phyloP scores from a whole-genome alignment of 2,329 filamentous ascomycete genomes.

The Epichloe coenophiala region DNA sequence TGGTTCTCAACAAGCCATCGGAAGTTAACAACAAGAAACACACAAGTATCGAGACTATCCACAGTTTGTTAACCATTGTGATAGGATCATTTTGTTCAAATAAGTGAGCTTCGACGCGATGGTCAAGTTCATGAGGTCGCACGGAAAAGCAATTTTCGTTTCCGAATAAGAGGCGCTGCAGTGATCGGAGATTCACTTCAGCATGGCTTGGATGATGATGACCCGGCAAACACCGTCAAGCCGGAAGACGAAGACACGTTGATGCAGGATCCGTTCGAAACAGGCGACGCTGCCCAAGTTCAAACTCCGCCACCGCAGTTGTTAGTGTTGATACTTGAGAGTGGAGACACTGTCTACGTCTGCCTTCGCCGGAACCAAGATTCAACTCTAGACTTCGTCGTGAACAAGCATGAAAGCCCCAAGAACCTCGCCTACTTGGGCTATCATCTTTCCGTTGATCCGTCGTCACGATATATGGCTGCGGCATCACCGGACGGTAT shows the following conservation, averaged over 20 bases:
- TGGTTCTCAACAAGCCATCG: neutral
- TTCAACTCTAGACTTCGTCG: slow-evolving; percentile 44
- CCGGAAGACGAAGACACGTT: slow-evolving; percentile 26
- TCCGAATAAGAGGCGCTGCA: slow-evolving; percentile 64
- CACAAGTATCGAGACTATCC: neutral
- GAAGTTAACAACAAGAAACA: neutral
- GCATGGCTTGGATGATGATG: slow-evolving; percentile 20
- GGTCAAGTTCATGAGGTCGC: slow-evolving; percentile 62
- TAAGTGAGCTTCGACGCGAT: slow-evolving; percentile 59
- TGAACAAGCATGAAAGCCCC: slow-evolving; percentile 46
- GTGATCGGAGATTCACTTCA: slow-evolving; percentile 51
- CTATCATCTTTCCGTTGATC: slow-evolving; percentile 63
- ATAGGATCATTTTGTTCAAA: slow-evolving; percentile 65
- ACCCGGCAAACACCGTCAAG: slow-evolving; percentile 19
- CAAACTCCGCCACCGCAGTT: slow-evolving; percentile 58
- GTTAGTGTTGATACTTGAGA: slow-evolving; percentile 62
- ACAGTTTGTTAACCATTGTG: slow-evolving; percentile 6
- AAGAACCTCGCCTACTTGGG: slow-evolving; percentile 43
- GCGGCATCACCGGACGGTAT: slow-evolving; percentile 57
- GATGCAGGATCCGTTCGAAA: slow-evolving; percentile 18
- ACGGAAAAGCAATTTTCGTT: slow-evolving; percentile 66
- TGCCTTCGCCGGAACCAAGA: slow-evolving; percentile 40
- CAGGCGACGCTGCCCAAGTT: slow-evolving; percentile 2
- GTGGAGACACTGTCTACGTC: slow-evolving; percentile 62
- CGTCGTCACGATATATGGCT: slow-evolving; percentile 54